Conservation (phyloP, 1,284 basidiomycete genomes). For the Ustilago vetiveriae region DNA sequence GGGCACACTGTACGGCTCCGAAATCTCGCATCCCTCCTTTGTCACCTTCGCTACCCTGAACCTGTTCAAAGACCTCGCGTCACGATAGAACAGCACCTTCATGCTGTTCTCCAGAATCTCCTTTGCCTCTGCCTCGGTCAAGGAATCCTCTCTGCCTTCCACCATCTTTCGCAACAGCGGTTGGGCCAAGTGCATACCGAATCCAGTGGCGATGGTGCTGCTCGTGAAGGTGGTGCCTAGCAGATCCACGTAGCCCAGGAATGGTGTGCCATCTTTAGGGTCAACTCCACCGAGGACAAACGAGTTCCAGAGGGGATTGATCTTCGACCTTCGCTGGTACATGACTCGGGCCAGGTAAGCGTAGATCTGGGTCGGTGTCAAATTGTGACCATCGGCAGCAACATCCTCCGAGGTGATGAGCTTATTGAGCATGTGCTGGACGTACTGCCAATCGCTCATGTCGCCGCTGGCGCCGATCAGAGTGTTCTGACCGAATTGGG, state of each 20-base stretch:
- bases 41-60: slow-evolving; percentile 95
- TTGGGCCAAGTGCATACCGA: slow-evolving; percentile 92
- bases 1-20: slow-evolving; percentile 79
- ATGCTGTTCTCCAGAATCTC: slow-evolving; percentile 85
- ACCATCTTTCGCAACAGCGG: slow-evolving; percentile 89
- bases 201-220: slow-evolving; percentile 95
- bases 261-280: slow-evolving; percentile 47
- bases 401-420: slow-evolving; percentile 76
- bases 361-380: slow-evolving; percentile 90
- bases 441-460: slow-evolving; percentile 97
- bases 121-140: slow-evolving; percentile 83
- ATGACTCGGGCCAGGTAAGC: slow-evolving; percentile 90
- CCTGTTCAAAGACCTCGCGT: slow-evolving; percentile 96
- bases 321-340: slow-evolving; percentile 86
- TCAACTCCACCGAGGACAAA: slow-evolving; percentile 79
- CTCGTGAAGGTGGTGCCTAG: slow-evolving; percentile 93
- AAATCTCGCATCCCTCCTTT: slow-evolving; percentile 79
- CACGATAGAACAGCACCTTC: slow-evolving; percentile 95
- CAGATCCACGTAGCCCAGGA: slow-evolving; percentile 91
- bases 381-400: slow-evolving; percentile 81
- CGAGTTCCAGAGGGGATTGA: slow-evolving; percentile 96
- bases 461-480: slow-evolving; percentile 93
- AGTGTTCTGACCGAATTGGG: slow-evolving; percentile 80
- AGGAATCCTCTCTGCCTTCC: slow-evolving; percentile 78
- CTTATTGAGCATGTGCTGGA: slow-evolving; percentile 74